phyloP scores from a whole-genome alignment of 2,329 filamentous ascomycete genomes.

The Plectosphaerella cucumerina region DNA sequence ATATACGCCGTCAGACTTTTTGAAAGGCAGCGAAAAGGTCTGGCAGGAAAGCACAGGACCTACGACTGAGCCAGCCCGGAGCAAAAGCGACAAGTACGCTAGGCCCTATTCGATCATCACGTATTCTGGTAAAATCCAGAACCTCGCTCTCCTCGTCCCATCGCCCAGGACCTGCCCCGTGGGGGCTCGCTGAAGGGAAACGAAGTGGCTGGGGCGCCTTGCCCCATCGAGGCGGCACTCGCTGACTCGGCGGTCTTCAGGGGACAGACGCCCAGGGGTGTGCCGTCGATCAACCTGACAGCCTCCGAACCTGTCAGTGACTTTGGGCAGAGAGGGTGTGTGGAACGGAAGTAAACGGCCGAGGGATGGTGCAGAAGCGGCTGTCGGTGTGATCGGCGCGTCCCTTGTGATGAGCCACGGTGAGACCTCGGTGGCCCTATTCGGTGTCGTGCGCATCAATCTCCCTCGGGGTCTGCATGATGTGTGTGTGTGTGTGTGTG shows the following conservation, averaged over 20 bases:
- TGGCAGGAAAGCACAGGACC: too few relatives aligned
- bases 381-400: not conserved
- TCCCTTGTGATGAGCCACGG: too few relatives aligned
- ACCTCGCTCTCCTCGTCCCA: too few relatives aligned
- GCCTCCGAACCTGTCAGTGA: too few relatives aligned
- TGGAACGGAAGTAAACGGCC: not conserved
- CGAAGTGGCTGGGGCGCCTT: slow-evolving; percentile 2
- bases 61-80: not conserved
- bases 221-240: not conserved
- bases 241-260: too few relatives aligned
- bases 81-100: not conserved
- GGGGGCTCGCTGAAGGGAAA: not conserved
- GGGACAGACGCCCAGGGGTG: too few relatives aligned
- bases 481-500: too few relatives aligned
- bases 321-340: not conserved
- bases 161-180: not conserved
- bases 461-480: too few relatives aligned
- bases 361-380: not conserved
- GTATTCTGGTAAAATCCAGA: not conserved
- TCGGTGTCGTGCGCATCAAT: too few relatives aligned
- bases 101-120: not conserved
- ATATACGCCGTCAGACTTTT: too few relatives aligned
- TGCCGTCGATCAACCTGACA: not conserved
- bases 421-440: too few relatives aligned
- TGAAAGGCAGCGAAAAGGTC: too few relatives aligned